Evolutionary conservation across 306 rosid genomes (phyloP).

Genomic region (Phaseolus lunatus): DNA sequence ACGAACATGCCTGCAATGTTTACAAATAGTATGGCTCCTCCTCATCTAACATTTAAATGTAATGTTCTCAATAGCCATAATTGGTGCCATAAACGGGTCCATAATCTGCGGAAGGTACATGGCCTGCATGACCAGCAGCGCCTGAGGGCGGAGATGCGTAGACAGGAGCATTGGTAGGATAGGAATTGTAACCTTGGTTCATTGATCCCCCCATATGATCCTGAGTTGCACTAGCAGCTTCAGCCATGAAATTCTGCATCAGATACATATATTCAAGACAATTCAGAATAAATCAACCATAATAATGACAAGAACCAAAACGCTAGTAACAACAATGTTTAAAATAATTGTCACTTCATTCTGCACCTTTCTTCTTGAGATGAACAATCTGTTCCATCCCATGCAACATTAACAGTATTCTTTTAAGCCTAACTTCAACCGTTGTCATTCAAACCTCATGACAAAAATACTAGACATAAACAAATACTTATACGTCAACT

Average conservation of each 20-base stretch:
- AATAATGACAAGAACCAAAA: not conserved
- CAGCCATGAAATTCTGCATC: slow-evolving; percentile 71
- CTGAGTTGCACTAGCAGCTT: slow-evolving; percentile 61
- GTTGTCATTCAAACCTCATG: slow-evolving; percentile 5
- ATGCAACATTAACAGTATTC: not conserved
- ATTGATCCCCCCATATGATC: slow-evolving; percentile 57
- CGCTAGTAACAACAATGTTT: not conserved
- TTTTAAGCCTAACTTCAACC: slow-evolving; percentile 4
- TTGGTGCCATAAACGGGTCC: slow-evolving; percentile 62
- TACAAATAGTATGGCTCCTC: slow-evolving; percentile 35
- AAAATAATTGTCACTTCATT: not conserved
- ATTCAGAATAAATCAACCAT: not conserved
- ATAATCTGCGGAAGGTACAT: slow-evolving; percentile 58
- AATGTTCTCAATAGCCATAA: slow-evolving; percentile 55
- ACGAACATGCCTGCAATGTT: slow-evolving; percentile 27
- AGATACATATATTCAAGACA: not conserved
- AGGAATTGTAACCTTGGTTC: slow-evolving; percentile 58
- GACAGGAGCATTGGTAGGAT: slow-evolving; percentile 54
- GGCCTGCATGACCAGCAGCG: slow-evolving; percentile 54
- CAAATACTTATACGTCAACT: slow-evolving; percentile 3
- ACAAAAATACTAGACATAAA: slow-evolving; percentile 17
- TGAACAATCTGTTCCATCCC: not conserved
- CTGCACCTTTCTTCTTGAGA: slow-evolving; percentile 9
- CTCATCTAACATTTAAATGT: slow-evolving; percentile 38
- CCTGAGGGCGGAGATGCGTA: slow-evolving; percentile 57